Percentiles rank a stretch among this genome's conserved stretches.
Conservation (phyloP, 768 basidiomycete species). For the Mycena polygramma region DNA sequence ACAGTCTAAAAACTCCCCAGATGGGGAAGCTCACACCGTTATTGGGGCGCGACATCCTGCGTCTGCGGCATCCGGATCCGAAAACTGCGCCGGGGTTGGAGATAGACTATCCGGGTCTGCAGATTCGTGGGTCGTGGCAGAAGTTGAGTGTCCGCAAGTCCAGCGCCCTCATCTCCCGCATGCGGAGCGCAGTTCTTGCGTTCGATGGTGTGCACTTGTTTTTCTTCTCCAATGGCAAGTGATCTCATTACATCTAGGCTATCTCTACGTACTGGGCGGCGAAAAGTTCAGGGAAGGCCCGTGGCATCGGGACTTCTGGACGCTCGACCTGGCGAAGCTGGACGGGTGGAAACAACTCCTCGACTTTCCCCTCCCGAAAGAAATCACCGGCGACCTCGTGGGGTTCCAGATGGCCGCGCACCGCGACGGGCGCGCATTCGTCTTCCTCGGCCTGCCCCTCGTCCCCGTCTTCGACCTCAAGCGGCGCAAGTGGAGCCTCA, state of each 20-base stretch:
- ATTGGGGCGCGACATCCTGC: conserved; percentile 26
- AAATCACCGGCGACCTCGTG: conserved; percentile 32
- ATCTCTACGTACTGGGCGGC: conserved; percentile 48
- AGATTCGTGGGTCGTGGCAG: conserved; percentile 53
- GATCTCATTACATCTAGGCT: conserved; percentile 32
- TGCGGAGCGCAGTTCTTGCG: conserved; percentile 43
- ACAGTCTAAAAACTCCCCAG: conserved; percentile 30
- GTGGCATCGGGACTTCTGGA: conserved; percentile 46
- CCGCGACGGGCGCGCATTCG: conserved; percentile 49
- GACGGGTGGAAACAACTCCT: conserved; percentile 45
- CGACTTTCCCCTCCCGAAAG: conserved; percentile 41
- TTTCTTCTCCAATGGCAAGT: background rate
- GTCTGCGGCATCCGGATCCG: conserved; percentile 49
- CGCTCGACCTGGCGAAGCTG: conserved; percentile 43
- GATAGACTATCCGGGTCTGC: conserved; percentile 40
- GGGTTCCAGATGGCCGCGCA: conserved; percentile 41
- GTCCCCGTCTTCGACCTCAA: conserved; percentile 53
- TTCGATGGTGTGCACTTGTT: conserved; percentile 41
- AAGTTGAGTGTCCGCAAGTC: conserved; percentile 44
- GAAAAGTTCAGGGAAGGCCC: conserved; percentile 41
- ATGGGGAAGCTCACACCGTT: conserved; percentile 18
- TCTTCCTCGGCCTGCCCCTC: conserved; percentile 48
- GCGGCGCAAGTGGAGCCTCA: conserved; percentile 48
- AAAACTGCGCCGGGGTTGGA: conserved; percentile 30
- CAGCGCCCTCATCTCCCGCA: conserved; percentile 28